Evolutionary conservation across 2,329 filamentous ascomycete genomes (phyloP), one percentile per base, ranked within the genome.

Genomic region (Emydomyces testavorans): DNA sequence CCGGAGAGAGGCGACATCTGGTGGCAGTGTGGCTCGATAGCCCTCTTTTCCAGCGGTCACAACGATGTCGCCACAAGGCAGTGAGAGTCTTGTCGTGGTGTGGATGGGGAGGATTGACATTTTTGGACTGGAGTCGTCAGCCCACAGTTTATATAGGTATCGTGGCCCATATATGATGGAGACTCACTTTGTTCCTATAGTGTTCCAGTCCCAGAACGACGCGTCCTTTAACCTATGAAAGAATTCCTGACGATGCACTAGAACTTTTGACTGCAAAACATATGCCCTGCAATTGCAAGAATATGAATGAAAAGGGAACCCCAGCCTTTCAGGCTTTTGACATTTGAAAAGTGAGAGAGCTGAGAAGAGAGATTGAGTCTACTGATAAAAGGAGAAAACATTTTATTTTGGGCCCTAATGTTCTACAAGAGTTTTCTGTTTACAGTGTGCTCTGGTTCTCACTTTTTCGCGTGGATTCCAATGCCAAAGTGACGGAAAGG

Each of bases 1-100:
- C 7, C 31, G 11, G 23, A 50, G 15, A 13, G 29, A 34, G 11
- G 31, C 29, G 20, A 43, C 13, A 13, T 31, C 42, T 11, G 52
- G 50, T 16, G 52, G 52, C 20, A 52, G 40, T 8, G 44, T 13
- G 18, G 44, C 50, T 6, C 48, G 44, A 47, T 50, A 46, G 8
- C 50, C 24, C 23, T 52, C 52, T 23, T 21, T 41, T 2, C 52
- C 52, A 10, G 34, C 10, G 4, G 44, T 48, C 29, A 53, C 31
- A n/a, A 38, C 15, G 18, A 53, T 32, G 10, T 49, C 47, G 11
- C 52, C 52, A n/a, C 47, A 49, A 10, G 40, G 35, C n/a, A 47
- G 45, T 8, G 45, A 26, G 18, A 32, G 13, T 10, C 45, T 26
- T n/a, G 11, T 39, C 3, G 18, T 47, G 20, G 35, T 40, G 13